Percentiles rank a stretch among this genome's conserved stretches.
These are phyloP conservation scores for Talaromyces borbonicus DNA, from an alignment of 495 filamentous ascomycete species.

Conservation along the genomic window DNA sequence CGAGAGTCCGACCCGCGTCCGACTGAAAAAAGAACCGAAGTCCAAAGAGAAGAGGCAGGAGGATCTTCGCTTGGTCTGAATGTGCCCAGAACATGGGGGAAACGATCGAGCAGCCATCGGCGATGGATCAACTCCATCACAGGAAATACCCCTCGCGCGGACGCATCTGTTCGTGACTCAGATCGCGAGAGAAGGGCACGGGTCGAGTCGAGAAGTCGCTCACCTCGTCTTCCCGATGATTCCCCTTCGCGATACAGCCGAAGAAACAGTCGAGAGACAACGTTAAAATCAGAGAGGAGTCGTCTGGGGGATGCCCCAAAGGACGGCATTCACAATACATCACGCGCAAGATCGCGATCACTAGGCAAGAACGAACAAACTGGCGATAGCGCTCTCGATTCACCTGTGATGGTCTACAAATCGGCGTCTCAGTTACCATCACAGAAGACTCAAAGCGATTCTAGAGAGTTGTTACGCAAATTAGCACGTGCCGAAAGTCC, in stretches of 20 bases:
- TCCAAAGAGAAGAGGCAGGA: slow-evolving; percentile 24
- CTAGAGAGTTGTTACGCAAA: slow-evolving; percentile 53
- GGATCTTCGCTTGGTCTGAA: slow-evolving; percentile 42
- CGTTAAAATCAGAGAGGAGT: slow-evolving; percentile 5
- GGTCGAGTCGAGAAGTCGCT: slow-evolving; percentile 11
- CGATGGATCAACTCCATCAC: slow-evolving; percentile 44
- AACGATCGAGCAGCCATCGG: slow-evolving; percentile 37
- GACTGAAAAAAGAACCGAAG: slow-evolving; percentile 17
- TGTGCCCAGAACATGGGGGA: slow-evolving; percentile 49
- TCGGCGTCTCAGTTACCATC: slow-evolving; percentile 19
- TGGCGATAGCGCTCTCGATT: slow-evolving; percentile 37
- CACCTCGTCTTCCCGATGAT: slow-evolving; percentile 14
- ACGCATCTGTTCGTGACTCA: slow-evolving; percentile 4
- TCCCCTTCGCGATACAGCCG: slow-evolving; percentile 10
- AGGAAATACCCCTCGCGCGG: slow-evolving; percentile 19
- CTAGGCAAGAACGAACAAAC: slow-evolving; percentile 16
- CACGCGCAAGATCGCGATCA: background rate
- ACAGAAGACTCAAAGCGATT: slow-evolving; percentile 42
- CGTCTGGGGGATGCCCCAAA: slow-evolving; percentile 13
- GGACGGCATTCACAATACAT: slow-evolving; percentile 8
- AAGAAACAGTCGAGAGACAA: slow-evolving; percentile 4
- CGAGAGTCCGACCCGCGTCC: slow-evolving; percentile 22
- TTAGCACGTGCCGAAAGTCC: slow-evolving; percentile 52
- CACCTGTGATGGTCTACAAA: slow-evolving; percentile 44
- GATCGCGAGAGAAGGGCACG: slow-evolving; percentile 9